A percentile compares a stretch with the other conserved stretches of the same genome.
Evolutionary conservation across 805 yeast genomes (phyloP).

Genomic region (Starmerella apis): DNA sequence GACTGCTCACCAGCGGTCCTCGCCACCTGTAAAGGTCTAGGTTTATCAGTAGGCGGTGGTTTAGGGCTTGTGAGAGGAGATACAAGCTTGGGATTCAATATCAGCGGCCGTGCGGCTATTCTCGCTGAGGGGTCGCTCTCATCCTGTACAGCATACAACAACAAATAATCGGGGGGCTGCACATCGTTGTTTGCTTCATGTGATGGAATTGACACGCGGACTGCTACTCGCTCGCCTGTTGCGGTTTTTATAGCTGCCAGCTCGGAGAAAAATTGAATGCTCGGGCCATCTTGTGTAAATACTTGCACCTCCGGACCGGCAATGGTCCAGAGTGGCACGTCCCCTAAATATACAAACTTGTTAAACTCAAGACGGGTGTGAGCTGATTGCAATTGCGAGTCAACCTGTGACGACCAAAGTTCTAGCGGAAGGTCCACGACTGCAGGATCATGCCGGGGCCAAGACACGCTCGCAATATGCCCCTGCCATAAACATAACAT

Average conservation of each 20-base stretch:
- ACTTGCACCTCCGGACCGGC: conserved; percentile 22
- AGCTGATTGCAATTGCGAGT: neutral
- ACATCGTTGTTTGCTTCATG: neutral
- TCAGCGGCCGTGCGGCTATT: conserved; percentile 17
- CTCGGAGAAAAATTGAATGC: conserved; percentile 18
- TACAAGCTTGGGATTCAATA: neutral
- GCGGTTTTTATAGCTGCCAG: conserved; percentile 11
- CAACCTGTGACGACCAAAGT: conserved; percentile 12
- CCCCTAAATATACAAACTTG: conserved; percentile 9
- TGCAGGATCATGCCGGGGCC: conserved; percentile 19
- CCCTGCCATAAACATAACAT: conserved; percentile 23
- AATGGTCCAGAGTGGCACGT: conserved; percentile 20
- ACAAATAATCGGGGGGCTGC: conserved; percentile 15
- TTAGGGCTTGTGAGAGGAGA: conserved; percentile 1
- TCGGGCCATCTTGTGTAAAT: conserved; percentile 10
- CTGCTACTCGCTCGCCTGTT: neutral
- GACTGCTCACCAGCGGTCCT: neutral
- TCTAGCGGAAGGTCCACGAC: conserved; percentile 6
- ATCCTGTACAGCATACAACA: conserved; percentile 17
- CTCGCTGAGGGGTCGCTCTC: conserved; percentile 4
- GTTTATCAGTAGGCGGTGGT: neutral
- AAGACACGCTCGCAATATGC: conserved; percentile 5
- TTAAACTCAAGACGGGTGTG: conserved; percentile 5
- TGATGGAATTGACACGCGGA: neutral
- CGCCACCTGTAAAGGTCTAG: neutral